Evolutionary conservation across 2,329 filamentous ascomycete species (phyloP).

Genomic region (Coleophoma cylindrospora): DNA sequence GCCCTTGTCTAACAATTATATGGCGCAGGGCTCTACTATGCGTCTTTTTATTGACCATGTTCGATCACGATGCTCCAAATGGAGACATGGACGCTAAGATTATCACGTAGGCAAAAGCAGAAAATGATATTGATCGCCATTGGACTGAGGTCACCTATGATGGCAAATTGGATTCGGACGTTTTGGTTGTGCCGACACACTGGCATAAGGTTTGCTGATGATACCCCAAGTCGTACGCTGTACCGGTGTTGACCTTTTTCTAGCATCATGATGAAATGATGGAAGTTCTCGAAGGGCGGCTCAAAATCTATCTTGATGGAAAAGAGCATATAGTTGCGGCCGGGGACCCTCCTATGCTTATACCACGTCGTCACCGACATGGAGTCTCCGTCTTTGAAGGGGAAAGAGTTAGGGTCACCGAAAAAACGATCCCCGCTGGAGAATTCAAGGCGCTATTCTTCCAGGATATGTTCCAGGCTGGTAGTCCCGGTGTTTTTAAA

Average conservation of each 20-base stretch:
- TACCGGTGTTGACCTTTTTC: background rate
- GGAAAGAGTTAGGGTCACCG: background rate
- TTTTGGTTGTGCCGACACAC: constrained; percentile 4
- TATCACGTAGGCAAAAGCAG: constrained; percentile 2
- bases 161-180: constrained; percentile 4
- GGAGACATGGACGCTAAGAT: background rate
- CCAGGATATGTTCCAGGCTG: constrained; percentile 7
- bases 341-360: constrained; percentile 4
- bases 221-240: no score
- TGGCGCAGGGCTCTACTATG: background rate
- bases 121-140: constrained; percentile 3
- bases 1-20: background rate
- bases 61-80: background rate
- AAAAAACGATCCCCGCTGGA: constrained; percentile 3
- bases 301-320: constrained; percentile 6
- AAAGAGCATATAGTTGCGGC: constrained; percentile 5
- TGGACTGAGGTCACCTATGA: constrained; percentile 6
- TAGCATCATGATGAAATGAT: constrained; percentile 9
- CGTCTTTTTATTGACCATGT: background rate
- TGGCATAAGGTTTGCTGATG: constrained; percentile 4
- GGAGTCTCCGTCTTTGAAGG: constrained; percentile 6
- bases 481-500: constrained; percentile 1
- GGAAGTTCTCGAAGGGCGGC: constrained; percentile 5
- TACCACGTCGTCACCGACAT: constrained; percentile 4
- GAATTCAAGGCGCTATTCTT: constrained; percentile 9